Evolutionary conservation across 805 yeast species (phyloP).

Genomic region (Candida sanyiensis): DNA sequence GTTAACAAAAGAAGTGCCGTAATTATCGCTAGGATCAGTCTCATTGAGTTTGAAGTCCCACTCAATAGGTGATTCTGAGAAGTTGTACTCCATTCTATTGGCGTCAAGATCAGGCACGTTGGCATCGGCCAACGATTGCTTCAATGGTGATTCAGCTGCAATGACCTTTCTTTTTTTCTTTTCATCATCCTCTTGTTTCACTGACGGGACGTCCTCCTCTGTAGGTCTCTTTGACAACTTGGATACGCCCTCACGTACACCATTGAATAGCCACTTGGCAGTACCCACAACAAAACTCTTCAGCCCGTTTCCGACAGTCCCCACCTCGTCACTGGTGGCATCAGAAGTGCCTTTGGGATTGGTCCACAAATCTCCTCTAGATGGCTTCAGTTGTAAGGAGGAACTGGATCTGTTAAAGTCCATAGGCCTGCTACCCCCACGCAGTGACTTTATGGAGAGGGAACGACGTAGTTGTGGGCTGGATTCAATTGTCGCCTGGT

Average conservation of each 20-base stretch:
- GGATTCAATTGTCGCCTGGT: slow-evolving; percentile 4
- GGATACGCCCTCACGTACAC: not conserved
- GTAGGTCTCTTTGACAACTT: not conserved
- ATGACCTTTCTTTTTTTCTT: slow-evolving; percentile 13
- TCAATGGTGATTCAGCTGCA: slow-evolving; percentile 6
- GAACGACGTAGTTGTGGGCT: slow-evolving; percentile 9
- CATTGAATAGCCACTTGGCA: slow-evolving; percentile 3
- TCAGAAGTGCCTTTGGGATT: slow-evolving; percentile 7
- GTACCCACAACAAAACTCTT: slow-evolving; percentile 5
- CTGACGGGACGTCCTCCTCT: not conserved
- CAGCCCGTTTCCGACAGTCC: not conserved
- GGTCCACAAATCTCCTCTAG: slow-evolving; percentile 1
- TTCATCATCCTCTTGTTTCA: slow-evolving; percentile 7
- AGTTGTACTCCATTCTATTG: slow-evolving; percentile 14
- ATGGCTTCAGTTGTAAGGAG: too few species aligned
- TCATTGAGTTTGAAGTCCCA: slow-evolving; percentile 16
- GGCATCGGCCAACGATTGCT: slow-evolving; percentile 11
- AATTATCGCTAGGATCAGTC: slow-evolving; percentile 19
- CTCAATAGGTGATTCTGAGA: slow-evolving; percentile 19
- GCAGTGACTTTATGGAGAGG: slow-evolving; percentile 2
- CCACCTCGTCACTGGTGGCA: slow-evolving; percentile 18
- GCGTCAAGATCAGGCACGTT: slow-evolving; percentile 13
- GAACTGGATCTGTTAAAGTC: not conserved
- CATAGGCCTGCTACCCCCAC: not conserved
- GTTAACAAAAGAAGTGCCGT: slow-evolving; percentile 33